Evolutionary conservation across 352 stramenopile species (phyloP), one percentile per base, ranked within the genome.

Genomic region (Saprolegnia diclina): DNA sequence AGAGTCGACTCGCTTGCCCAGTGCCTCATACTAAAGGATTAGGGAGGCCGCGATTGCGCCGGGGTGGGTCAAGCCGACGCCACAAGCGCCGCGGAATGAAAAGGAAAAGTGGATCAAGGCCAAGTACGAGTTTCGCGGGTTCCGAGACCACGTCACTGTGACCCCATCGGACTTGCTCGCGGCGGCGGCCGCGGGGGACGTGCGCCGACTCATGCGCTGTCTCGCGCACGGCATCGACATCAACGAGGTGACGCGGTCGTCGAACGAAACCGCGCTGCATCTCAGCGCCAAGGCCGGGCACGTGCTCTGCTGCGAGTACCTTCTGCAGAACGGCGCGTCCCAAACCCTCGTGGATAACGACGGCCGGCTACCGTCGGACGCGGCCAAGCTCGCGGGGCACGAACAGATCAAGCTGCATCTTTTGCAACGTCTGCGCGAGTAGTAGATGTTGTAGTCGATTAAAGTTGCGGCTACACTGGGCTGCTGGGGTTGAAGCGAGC

Each of bases 81-180:
- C 82, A 0, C 70, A 67, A 21, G 77, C 87, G 11, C 69, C 73
- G n/a, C 73, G 83, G 19, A 80, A 90, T 16, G 85, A 92, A 11
- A 95, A 93, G 53, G 73, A 81, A 57, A 85, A 85, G 56, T 95
- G 79, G 76, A 92, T 93, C 63, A 90, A 89, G 57, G 83, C 85
- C 38, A 95, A 95, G 73, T 95, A 95, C 59, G 81, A 90, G 56
- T 87, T 91, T 56, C 82, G 83, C 56, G 79, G 76, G 2, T 89
- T 94, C 73, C 37, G 19, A 14, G 56, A 56, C 22, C 56, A 64
- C 21, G 52, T 62, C 53, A 21, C 0, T 14, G 37, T 81, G 5
- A 67, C 1, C 37, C 67, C 6, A 45, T 52, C 14, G 75, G 86
- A 55, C 59, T 92, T 24, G 68, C 72, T 92, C 14, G 65, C 64